A percentile compares a stretch with the other conserved stretches of the same genome.
Conservation (phyloP, 805 yeast species). For the Priceomyces fermenticarens region DNA sequence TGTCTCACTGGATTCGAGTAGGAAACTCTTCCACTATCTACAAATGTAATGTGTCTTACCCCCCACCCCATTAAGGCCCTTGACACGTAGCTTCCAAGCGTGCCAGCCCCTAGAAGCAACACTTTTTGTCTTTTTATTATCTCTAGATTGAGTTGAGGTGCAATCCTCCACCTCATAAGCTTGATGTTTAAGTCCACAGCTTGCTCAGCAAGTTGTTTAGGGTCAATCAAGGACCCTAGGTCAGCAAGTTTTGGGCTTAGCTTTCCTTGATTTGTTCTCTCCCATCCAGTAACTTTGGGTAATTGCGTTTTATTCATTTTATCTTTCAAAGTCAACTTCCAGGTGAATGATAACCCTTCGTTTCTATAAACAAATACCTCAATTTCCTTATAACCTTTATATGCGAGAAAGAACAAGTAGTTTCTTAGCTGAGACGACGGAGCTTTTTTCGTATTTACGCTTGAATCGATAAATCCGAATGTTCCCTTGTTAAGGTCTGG, state of each 20-base stretch:
- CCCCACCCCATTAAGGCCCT: conserved; percentile 95
- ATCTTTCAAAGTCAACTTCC: conserved; percentile 14
- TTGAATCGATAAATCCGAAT: conserved; percentile 32
- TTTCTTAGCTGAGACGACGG: conserved; percentile 61
- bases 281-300: conserved; percentile 82
- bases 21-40: conserved; percentile 86
- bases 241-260: conserved; percentile 83
- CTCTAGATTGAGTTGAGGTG: conserved; percentile 76
- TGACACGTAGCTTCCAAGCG: conserved; percentile 89
- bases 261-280: conserved; percentile 68
- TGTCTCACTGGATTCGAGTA: conserved; percentile 96
- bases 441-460: conserved; percentile 18
- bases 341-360: conserved; percentile 13
- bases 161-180: conserved; percentile 95
- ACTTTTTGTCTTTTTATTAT: conserved; percentile 58
- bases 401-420: conserved; percentile 47
- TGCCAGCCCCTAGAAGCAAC: conserved; percentile 90
- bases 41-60: conserved; percentile 76
- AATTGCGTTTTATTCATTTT: conserved; percentile 6
- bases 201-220: conserved; percentile 78
- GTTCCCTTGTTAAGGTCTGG: background rate
- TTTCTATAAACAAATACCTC: conserved; percentile 23
- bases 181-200: conserved; percentile 88
- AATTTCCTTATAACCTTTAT: conserved; percentile 16
- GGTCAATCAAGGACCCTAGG: conserved; percentile 76